Evolutionary conservation across 1,139 yeast genomes (phyloP), one percentile per base, ranked within the genome.

Genomic region (Blastobotrys apis): DNA sequence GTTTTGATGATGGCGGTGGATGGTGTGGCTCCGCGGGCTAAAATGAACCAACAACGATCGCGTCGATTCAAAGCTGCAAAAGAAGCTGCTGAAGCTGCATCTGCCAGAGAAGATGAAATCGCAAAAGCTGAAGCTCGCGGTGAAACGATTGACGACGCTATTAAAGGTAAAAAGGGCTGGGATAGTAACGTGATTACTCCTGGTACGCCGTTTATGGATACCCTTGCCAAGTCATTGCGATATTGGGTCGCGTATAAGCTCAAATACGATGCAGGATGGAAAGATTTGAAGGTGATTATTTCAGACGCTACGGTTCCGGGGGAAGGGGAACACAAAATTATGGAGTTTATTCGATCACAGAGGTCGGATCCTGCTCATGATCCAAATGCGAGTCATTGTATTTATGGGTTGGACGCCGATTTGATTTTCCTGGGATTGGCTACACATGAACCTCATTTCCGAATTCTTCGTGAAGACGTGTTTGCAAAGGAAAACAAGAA

Each of bases 241-340:
- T 94, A 88, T 64, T 94, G 90, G 74, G 83, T 90, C 47, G 92
- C 90, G 55, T 87, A 86, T 62, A 94, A 94, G 65, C 80, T 92
- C 41, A 80, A 94, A 33, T 81, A 82, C 38, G 98, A 94, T 59
- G 79, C 95, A 4, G 87, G 84, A 44, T 94, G 98, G 98, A 84
- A 87, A 54, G 77, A 81, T 50, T 72, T 87, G 53, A 78, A 88
- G 54, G 81, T 94, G 46, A 77, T 94, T 32, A 78, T 94, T 51
- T 84, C 95, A 46, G 99, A 95, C 43, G 97, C 94, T 53, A 92
- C 92, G 54, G 97, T 88, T n/a, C 99, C 99, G 3, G 99, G 99
- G 53, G 98, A 94, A 73, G 99, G 99, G 63, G 98, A 94, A 69
- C 98, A 92, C 69, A 92, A 92, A 64, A 87, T 92, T 56, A 92